phyloP scores from a whole-genome alignment of 768 basidiomycete genomes.

The Hypholoma sublateritium region DNA sequence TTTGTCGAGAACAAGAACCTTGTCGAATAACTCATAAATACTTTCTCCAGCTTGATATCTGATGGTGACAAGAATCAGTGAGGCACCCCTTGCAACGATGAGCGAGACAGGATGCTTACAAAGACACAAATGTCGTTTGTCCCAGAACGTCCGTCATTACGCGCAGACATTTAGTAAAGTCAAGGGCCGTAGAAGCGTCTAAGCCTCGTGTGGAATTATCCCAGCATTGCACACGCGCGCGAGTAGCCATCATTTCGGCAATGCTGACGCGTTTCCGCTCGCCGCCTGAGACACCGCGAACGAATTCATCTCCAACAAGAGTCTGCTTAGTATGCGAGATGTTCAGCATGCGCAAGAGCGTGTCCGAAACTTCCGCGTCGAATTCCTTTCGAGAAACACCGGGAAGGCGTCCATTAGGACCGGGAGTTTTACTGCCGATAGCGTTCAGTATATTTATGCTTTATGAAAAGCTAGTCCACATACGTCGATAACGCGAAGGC shows the following conservation, averaged over 20 bases:
- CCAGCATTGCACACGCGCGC: constrained; percentile 80
- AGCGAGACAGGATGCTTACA: constrained; percentile 38
- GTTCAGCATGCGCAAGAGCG: constrained; percentile 77
- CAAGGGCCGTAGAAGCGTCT: constrained; percentile 86
- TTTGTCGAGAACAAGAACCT: constrained; percentile 80
- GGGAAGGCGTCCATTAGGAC: constrained; percentile 69
- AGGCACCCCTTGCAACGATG: no score
- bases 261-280: constrained; percentile 82
- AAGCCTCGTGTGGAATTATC: constrained; percentile 82
- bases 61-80: neutral
- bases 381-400: constrained; percentile 63
- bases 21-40: constrained; percentile 81
- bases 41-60: constrained; percentile 83
- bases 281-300: constrained; percentile 79
- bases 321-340: constrained; percentile 79
- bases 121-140: constrained; percentile 76
- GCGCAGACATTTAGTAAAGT: constrained; percentile 78
- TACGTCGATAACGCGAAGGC: constrained; percentile 66
- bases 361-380: constrained; percentile 52
- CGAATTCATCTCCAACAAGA: constrained; percentile 84
- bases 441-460: neutral
- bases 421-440: constrained; percentile 58
- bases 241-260: constrained; percentile 84
- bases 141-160: constrained; percentile 83
- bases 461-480: constrained; percentile 13